Evolutionary conservation across 2,329 filamentous ascomycete genomes (phyloP).

Genomic region (Drechslerella dactyloides): DNA sequence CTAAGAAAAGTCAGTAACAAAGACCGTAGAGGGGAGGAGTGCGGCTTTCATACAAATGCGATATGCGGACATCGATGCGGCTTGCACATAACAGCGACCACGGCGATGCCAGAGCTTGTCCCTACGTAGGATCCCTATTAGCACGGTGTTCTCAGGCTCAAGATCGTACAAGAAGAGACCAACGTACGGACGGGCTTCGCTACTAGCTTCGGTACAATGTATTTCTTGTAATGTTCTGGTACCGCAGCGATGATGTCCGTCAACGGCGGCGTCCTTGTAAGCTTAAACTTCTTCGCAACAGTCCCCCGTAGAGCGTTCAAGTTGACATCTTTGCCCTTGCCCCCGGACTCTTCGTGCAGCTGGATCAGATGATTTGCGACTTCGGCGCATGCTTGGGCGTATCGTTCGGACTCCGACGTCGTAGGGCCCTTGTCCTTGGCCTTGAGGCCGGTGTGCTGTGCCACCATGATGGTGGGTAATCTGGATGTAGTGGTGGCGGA

Average conservation of each 20-base stretch:
- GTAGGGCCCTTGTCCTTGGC: slow-evolving; percentile 73
- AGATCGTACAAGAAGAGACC: background rate
- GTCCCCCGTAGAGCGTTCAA: slow-evolving; percentile 86
- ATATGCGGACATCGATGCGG: slow-evolving; percentile 97
- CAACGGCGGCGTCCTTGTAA: slow-evolving; percentile 85
- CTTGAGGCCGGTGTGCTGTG: slow-evolving; percentile 44
- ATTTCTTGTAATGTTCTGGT: slow-evolving; percentile 99
- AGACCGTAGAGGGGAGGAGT: background rate
- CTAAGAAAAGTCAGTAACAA: slow-evolving; percentile 48
- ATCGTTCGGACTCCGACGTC: slow-evolving; percentile 91
- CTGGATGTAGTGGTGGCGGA: background rate
- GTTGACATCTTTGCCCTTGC: slow-evolving; percentile 84
- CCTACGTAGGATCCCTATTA: slow-evolving; percentile 61
- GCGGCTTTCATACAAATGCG: slow-evolving; percentile 66
- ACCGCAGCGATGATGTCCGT: slow-evolving; percentile 98
- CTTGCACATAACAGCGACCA: slow-evolving; percentile 99
- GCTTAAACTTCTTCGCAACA: slow-evolving; percentile 88
- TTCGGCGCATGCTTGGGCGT: slow-evolving; percentile 90
- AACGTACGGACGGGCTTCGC: slow-evolving; percentile 88
- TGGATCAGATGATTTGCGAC: slow-evolving; percentile 93
- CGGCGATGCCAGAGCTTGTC: slow-evolving; percentile 94
- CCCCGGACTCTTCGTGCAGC: slow-evolving; percentile 83
- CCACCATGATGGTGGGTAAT: slow-evolving; percentile 53
- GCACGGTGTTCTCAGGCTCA: slow-evolving; percentile 10
- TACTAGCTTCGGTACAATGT: slow-evolving; percentile 92